These are phyloP conservation scores for Sphagnum contortum DNA, from an alignment of 225 moss, liverwort and hornwort genomes.

Conservation along the genomic window DNA sequence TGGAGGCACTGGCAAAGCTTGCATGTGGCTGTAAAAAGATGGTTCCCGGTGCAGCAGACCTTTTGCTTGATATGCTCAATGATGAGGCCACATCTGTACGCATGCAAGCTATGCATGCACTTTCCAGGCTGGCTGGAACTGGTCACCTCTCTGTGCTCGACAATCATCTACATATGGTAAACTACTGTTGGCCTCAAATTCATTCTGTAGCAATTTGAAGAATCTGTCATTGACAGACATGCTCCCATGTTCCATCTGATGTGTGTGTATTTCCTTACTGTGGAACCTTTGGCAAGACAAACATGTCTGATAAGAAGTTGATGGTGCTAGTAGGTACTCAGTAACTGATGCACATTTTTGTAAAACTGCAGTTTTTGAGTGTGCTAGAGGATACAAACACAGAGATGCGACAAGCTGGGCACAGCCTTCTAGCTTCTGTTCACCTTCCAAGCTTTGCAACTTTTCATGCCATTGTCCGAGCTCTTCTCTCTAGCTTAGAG, in stretches of 20 bases:
- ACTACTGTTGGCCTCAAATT: conserved; percentile 19
- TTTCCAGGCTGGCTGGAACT: conserved; percentile 60
- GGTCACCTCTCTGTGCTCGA: conserved; percentile 67
- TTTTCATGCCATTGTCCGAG: conserved; percentile 46
- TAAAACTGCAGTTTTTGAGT: conserved; percentile 64
- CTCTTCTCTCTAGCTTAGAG: conserved; percentile 69
- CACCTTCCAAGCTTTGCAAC: conserved; percentile 60
- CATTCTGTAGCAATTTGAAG: too few species aligned
- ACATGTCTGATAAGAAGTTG: too few species aligned
- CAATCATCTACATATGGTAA: conserved; percentile 91
- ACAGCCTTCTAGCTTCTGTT: conserved; percentile 56
- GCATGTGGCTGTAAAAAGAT: conserved; percentile 58
- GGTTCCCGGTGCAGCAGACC: conserved; percentile 60
- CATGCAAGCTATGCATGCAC: conserved; percentile 55
- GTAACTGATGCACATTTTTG: too few species aligned
- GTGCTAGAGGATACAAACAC: conserved; percentile 59
- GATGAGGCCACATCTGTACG: conserved; percentile 76
- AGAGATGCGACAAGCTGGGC: conserved; percentile 65
- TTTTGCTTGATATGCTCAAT: conserved; percentile 93
- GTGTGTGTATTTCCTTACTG: too few species aligned
- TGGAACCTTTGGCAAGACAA: too few species aligned
- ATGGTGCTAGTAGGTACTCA: too few species aligned
- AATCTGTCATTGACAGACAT: too few species aligned
- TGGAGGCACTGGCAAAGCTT: conserved; percentile 65
- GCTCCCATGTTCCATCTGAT: too few species aligned